phyloP scores from a whole-genome alignment of 306 rosid species.

The Vachellia pachyceras region DNA sequence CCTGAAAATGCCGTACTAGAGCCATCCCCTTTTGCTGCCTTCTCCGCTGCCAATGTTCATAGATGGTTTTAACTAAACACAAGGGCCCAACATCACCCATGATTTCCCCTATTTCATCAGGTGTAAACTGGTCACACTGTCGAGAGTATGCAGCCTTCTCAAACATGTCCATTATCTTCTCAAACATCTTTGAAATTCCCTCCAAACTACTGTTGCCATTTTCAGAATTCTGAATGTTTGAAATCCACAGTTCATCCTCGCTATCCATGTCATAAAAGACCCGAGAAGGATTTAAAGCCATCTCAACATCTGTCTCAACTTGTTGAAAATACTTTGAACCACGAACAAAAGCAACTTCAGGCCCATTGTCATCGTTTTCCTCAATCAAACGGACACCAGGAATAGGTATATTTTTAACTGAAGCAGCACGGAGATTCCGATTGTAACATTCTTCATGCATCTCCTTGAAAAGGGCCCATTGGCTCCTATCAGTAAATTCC shows the following conservation, averaged over 20 bases:
- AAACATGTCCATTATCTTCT: slow-evolving; percentile 82
- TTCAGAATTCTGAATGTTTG: slow-evolving; percentile 49
- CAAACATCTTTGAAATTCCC: slow-evolving; percentile 66
- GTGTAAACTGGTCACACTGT: slow-evolving; percentile 65
- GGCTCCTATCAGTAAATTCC: slow-evolving; percentile 93
- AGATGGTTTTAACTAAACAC: slow-evolving; percentile 55
- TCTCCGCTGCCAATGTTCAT: slow-evolving; percentile 77
- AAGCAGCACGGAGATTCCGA: slow-evolving; percentile 90
- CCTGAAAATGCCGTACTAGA: slow-evolving; percentile 93
- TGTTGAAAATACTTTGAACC: slow-evolving; percentile 75
- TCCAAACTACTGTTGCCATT: slow-evolving; percentile 40
- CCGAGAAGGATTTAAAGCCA: slow-evolving; percentile 79
- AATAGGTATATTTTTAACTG: slow-evolving; percentile 87
- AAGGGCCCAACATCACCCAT: slow-evolving; percentile 54
- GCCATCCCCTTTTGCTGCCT: slow-evolving; percentile 87
- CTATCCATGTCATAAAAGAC: slow-evolving; percentile 97
- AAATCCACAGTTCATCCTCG: slow-evolving; percentile 88
- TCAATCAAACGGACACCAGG: slow-evolving; percentile 86
- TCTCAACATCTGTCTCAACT: slow-evolving; percentile 82
- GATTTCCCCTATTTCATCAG: slow-evolving; percentile 79
- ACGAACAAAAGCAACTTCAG: slow-evolving; percentile 62
- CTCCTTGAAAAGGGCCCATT: slow-evolving; percentile 94
- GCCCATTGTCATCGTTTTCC: slow-evolving; percentile 69
- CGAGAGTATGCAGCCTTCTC: slow-evolving; percentile 86
- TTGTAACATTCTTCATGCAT: slow-evolving; percentile 96